Base-by-base conservation (phyloP, 75 land plant genomes). In the Selaginella moellendorffii region DNA sequence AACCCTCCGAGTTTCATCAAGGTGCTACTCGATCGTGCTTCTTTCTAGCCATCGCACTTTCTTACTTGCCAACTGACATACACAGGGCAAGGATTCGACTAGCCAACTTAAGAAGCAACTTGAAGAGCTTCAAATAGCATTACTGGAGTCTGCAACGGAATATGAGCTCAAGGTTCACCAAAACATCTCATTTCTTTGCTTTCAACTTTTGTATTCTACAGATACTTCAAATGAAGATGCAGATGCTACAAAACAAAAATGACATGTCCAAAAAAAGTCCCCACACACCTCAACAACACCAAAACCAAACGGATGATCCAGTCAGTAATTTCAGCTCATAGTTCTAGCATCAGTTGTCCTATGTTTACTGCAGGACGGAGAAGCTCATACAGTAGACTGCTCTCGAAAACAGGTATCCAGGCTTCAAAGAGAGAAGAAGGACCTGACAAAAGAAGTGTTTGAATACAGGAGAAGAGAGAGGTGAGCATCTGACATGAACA, bases 81-180 rank as follows among this genome's bases (percentile, higher is more conserved):
- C n/a, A n/a, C n/a, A 36, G 46, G 46, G 46, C 10, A 36, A 36
- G 14, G 46, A 36, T 14, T 36, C 46, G 14, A 36, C 46, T 5
- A 14, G 46, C 10, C 46, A 36, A 36, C 46, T 36, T 36, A 36
- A 36, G 46, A 36, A 36, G 14, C 46, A 36, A 36, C 5, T 36
- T 36, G 46, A 36, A 14, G 46, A 36, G 46, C 46, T 36, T 36
- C 46, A 36, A 14, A 36, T 36, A 36, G 46, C 46, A 5, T 36
- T 36, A 14, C 14, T 36, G 14, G 46, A 36, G 46, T 36, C 46
- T 36, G 46, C 46, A 36, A 36, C 46, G 14, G 46, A 36, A 36
- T 36, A 36, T 36, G 46, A 36, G 46, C 46, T 36, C 46, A 36
- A 36, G 46, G 46, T 36, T n/a, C n/a, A n/a, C n/a, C n/a, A n/a